phyloP scores from a whole-genome alignment of 306 rosid species.

The Gastrolobium villosum region DNA sequence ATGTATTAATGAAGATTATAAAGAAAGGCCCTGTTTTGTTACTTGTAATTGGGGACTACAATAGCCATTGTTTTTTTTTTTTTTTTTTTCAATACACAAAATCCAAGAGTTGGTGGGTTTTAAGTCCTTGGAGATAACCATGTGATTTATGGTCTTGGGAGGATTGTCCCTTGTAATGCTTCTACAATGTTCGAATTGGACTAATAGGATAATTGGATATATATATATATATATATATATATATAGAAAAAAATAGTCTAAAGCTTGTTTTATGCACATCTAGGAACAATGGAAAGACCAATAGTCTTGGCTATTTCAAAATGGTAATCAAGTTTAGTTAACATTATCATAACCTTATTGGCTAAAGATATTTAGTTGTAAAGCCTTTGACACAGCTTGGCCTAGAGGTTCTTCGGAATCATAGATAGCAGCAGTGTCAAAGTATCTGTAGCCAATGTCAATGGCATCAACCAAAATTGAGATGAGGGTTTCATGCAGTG shows the following conservation, averaged over 20 bases:
- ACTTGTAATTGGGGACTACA: neutral
- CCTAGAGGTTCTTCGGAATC: slow-evolving; percentile 42
- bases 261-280: slow-evolving; percentile 1
- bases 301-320: neutral
- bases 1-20: neutral
- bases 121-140: neutral
- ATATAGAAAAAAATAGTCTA: neutral
- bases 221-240: no score
- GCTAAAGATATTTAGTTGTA: neutral
- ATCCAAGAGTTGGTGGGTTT: neutral
- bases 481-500: neutral
- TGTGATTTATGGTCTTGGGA: neutral
- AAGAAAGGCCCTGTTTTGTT: neutral
- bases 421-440: slow-evolving; percentile 47
- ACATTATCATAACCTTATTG: neutral
- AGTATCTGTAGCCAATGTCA: slow-evolving; percentile 40
- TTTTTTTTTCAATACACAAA: neutral
- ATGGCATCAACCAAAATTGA: slow-evolving; percentile 37
- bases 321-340: slow-evolving; percentile 4
- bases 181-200: no score
- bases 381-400: slow-evolving; percentile 35
- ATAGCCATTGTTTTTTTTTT: neutral
- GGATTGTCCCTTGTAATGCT: no score
- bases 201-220: no score
- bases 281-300: neutral